Conservation (phyloP, 192 early-diverging fungal genomes). For the Backusella macrospora region DNA sequence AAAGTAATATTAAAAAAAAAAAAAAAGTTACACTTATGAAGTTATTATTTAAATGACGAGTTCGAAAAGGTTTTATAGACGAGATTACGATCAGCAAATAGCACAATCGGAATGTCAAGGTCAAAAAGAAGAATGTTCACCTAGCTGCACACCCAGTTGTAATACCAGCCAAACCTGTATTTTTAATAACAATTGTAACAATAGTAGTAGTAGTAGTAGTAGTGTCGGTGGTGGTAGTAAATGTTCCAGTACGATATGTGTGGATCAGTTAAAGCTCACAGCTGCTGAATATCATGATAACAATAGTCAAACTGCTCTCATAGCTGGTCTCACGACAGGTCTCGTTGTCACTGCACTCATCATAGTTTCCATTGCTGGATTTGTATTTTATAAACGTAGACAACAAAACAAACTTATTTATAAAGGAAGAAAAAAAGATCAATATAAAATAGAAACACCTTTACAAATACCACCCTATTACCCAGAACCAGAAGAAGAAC, state of each 20-base stretch:
- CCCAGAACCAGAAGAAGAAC: neutral
- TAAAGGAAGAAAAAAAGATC: neutral
- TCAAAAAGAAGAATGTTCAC: neutral
- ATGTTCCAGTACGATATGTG: neutral
- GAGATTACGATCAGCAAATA: neutral
- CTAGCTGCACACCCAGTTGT: slow-evolving; percentile 5
- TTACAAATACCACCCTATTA: slow-evolving; percentile 11
- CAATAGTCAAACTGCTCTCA: slow-evolving; percentile 15
- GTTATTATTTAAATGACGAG: slow-evolving; percentile 7
- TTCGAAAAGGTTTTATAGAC: neutral
- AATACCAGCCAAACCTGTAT: slow-evolving; percentile 1
- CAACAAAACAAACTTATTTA: slow-evolving; percentile 6
- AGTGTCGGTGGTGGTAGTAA: neutral
- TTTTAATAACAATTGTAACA: slow-evolving; percentile 1
- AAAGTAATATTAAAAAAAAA: neutral
- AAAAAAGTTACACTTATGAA: neutral
- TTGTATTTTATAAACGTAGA: slow-evolving; percentile 20
- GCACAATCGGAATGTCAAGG: neutral
- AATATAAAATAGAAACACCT: slow-evolving; percentile 2
- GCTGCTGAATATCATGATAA: neutral
- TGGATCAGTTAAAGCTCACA: neutral
- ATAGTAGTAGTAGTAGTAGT: neutral
- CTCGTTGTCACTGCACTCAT: slow-evolving; percentile 17
- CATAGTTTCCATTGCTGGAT: slow-evolving; percentile 5
- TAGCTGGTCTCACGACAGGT: slow-evolving; percentile 27